A percentile compares a stretch with the other conserved stretches of the same genome.
Conservation (phyloP, 1,139 yeast species). For the Yamadazyma blattariae region DNA sequence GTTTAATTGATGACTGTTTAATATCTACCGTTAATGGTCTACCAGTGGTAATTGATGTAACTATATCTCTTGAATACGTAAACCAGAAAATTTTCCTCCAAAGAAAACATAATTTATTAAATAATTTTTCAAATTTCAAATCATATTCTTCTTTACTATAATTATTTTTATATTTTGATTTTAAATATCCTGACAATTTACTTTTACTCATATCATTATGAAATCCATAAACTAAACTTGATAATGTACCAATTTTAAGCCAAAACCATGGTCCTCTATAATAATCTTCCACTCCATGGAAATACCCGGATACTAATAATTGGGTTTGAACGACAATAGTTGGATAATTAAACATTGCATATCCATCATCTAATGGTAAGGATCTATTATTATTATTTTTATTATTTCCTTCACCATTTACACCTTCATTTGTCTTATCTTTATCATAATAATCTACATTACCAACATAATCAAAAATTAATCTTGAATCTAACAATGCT, state of each 20-base stretch:
- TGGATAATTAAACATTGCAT: constrained; percentile 27
- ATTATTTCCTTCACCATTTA: too few relatives aligned
- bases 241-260: constrained; percentile 64
- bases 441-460: background rate
- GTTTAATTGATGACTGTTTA: constrained; percentile 71
- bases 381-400: too few relatives aligned
- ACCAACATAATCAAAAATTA: constrained; percentile 49
- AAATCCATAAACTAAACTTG: constrained; percentile 74
- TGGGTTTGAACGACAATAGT: constrained; percentile 60
- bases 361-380: constrained; percentile 9
- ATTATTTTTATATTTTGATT: background rate
- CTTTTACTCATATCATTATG: constrained; percentile 48
- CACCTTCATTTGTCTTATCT: background rate
- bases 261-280: constrained; percentile 70
- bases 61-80: constrained; percentile 63
- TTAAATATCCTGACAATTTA: constrained; percentile 12
- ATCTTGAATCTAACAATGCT: constrained; percentile 65
- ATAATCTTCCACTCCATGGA: constrained; percentile 78
- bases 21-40: constrained; percentile 65
- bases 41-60: constrained; percentile 69
- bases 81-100: constrained; percentile 80
- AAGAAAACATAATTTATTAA: constrained; percentile 44
- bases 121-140: background rate
- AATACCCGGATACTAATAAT: constrained; percentile 59
- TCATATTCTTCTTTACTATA: too few relatives aligned